Base-by-base conservation (phyloP, 192 early-diverging fungal genomes). In the Backusella tarrabulga region DNA sequence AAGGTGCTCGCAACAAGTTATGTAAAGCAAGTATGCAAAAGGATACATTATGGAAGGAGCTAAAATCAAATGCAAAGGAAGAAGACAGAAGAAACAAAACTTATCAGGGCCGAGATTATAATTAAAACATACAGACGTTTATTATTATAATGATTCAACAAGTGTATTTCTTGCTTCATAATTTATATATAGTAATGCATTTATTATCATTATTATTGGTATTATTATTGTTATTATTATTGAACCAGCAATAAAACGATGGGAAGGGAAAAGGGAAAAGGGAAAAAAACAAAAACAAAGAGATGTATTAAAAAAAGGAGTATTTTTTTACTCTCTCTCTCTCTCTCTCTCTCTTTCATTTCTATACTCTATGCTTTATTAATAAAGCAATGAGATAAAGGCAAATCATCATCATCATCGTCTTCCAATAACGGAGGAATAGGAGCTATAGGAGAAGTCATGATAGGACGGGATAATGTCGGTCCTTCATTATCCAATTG, bases 21-120 rank as follows among this genome's bases (percentile, higher is more conserved):
- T 83, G 84, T 72, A 83, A 84, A 76, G 87, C 86, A 7, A 76
- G 77, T 68, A 80, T 83, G 60, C 85, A 90, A 75, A 88, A 88
- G 74, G 81, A 84, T 68, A 71, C 76, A n/a, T 77, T 85, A 9
- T 88, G 83, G 81, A 84, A 83, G 67, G 77, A 83, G 56, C 81
- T 88, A 15, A 85, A 85, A 71, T 76, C 78, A 38, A 82, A 82
- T 54, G 76, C 76, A 50, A 73, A 60, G 32, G 80, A 81, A 35
- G 76, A 81, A 50, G 76, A 81, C 32, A 72, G 72, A 42, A 73
- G 74, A 67, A 63, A 75, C n/a, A 68, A 67, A 12, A 41, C n/a
- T 17, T 41, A 72, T 63, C 56, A 63, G 12, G 56, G 23, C 14
- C 56, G 56, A 63, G 56, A 63, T 29, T 63, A 63, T 63, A 63